Evolutionary conservation across 768 basidiomycete species (phyloP).

Genomic region (Termitomyces sp.): DNA sequence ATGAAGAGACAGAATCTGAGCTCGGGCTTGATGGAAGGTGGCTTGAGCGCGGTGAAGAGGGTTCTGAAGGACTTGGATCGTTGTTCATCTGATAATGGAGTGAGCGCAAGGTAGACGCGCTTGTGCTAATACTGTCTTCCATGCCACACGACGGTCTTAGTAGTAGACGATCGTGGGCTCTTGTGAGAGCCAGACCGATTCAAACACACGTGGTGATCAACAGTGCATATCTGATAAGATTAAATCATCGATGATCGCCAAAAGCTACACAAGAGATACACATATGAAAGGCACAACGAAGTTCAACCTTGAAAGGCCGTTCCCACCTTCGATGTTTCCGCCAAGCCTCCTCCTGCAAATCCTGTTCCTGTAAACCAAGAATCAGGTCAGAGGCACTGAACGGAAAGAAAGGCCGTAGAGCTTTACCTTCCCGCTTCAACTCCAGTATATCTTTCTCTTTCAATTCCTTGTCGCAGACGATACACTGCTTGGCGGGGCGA

Average conservation of each 20-base stretch:
- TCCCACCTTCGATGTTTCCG: slow-evolving; percentile 79
- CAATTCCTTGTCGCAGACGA: slow-evolving; percentile 74
- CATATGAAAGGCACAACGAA: too few species aligned
- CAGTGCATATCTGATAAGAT: slow-evolving; percentile 1
- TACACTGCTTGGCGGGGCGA: slow-evolving; percentile 73
- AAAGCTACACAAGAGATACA: too few species aligned
- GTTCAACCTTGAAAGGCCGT: slow-evolving; percentile 80
- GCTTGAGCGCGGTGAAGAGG: slow-evolving; percentile 49
- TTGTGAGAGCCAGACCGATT: background rate
- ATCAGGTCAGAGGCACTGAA: background rate
- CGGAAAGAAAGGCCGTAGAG: background rate
- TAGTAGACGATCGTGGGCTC: background rate
- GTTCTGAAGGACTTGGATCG: slow-evolving; percentile 27
- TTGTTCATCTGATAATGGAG: slow-evolving; percentile 11
- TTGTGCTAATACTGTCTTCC: slow-evolving; percentile 32
- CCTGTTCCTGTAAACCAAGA: slow-evolving; percentile 63
- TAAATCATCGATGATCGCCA: too few species aligned
- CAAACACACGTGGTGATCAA: slow-evolving; percentile 7
- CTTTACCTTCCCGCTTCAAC: slow-evolving; percentile 81
- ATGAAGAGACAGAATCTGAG: slow-evolving; percentile 60
- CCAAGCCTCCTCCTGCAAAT: slow-evolving; percentile 90
- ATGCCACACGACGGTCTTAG: slow-evolving; percentile 15
- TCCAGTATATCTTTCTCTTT: slow-evolving; percentile 75
- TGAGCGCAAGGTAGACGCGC: slow-evolving; percentile 37
- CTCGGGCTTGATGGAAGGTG: slow-evolving; percentile 61